Conservation (phyloP, 1,284 basidiomycete species). For the Sporisorium iseilematis-ciliati region DNA sequence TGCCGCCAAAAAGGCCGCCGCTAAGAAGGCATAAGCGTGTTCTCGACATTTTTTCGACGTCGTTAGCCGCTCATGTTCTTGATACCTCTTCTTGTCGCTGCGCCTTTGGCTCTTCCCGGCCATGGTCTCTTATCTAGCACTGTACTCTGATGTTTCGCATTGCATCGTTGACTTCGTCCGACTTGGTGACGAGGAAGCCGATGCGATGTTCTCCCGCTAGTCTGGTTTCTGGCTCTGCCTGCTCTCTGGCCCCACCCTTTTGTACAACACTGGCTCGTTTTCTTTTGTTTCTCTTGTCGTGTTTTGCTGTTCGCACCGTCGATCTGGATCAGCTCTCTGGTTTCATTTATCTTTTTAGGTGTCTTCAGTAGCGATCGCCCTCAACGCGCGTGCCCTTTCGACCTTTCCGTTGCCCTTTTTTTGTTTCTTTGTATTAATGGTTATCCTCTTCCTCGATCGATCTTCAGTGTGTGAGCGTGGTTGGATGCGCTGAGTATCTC, state of each 20-base stretch:
- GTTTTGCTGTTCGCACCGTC: slow-evolving; percentile 32
- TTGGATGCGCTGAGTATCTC: slow-evolving; percentile 2
- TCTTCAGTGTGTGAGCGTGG: slow-evolving; percentile 4
- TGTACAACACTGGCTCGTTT: slow-evolving; percentile 49
- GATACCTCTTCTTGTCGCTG: slow-evolving; percentile 40
- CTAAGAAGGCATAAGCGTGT: slow-evolving; percentile 55
- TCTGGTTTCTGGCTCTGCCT: slow-evolving; percentile 23
- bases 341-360: not conserved
- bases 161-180: slow-evolving; percentile 5
- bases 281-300: slow-evolving; percentile 33
- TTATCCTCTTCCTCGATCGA: slow-evolving; percentile 38
- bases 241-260: slow-evolving; percentile 24
- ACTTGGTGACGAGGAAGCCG: slow-evolving; percentile 1
- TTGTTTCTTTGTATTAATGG: slow-evolving; percentile 57
- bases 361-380: slow-evolving; percentile 1
- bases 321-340: slow-evolving; percentile 6
- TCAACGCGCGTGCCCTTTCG: slow-evolving; percentile 19
- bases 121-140: slow-evolving; percentile 22
- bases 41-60: slow-evolving; percentile 10
- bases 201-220: slow-evolving; percentile 21
- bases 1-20: slow-evolving; percentile 66
- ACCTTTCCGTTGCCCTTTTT: slow-evolving; percentile 28
- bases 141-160: slow-evolving; percentile 29
- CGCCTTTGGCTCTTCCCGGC: slow-evolving; percentile 16
- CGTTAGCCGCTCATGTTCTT: slow-evolving; percentile 32